Conservation (phyloP, 345 rosid species). For the Nasturtium officinale region DNA sequence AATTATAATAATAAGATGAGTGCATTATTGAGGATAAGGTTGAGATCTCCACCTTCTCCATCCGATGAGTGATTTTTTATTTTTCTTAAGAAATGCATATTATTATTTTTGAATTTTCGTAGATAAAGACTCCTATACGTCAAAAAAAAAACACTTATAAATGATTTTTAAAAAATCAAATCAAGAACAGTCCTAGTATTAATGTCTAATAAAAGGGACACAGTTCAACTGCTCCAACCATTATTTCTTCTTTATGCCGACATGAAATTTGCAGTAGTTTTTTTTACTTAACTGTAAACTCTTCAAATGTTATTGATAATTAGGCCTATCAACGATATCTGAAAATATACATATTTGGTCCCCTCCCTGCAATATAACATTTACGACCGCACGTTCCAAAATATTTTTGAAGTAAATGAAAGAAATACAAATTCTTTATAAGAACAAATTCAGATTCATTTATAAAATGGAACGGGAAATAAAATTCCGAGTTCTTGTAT, state of each 20-base stretch:
- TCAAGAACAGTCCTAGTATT: not conserved
- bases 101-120: not conserved
- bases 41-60: constrained; percentile 25
- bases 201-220: constrained; percentile 14
- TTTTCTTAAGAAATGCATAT: not conserved
- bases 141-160: no score
- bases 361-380: not conserved
- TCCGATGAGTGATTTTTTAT: not conserved
- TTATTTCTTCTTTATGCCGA: constrained; percentile 32
- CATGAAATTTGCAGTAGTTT: constrained; percentile 14
- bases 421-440: not conserved
- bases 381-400: not conserved
- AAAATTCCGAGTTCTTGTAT: not conserved
- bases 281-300: not conserved
- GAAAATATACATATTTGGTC: not conserved
- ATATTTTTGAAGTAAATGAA: not conserved
- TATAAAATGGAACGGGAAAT: not conserved
- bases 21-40: constrained; percentile 28
- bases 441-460: not conserved
- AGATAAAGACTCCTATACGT: not conserved
- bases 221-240: constrained; percentile 22
- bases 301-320: not conserved
- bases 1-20: not conserved
- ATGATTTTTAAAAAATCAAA: not conserved
- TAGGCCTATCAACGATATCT: not conserved